phyloP scores from a whole-genome alignment of 768 basidiomycete species.

The Pleurotus ostreatus region DNA sequence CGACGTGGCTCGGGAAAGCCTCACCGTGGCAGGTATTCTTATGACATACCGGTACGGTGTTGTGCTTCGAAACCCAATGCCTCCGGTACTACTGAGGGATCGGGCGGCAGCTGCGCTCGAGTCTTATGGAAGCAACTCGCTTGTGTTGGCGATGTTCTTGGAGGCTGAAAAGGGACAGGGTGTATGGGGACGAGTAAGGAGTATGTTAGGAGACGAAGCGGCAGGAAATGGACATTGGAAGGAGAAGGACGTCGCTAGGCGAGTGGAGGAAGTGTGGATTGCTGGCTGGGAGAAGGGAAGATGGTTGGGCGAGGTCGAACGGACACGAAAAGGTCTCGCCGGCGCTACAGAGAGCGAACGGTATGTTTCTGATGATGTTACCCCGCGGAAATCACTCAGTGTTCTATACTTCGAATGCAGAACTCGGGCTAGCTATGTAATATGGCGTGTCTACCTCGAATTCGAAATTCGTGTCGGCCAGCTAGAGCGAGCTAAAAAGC shows the following conservation, averaged over 20 bases:
- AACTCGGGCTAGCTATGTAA: slow-evolving; percentile 56
- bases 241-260: slow-evolving; percentile 54
- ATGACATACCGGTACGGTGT: slow-evolving; percentile 59
- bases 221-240: slow-evolving; percentile 40
- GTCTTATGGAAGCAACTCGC: slow-evolving; percentile 64
- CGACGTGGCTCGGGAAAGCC: slow-evolving; percentile 42
- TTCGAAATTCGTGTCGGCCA: slow-evolving; percentile 68
- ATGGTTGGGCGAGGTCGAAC: slow-evolving; percentile 69
- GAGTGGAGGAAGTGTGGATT: slow-evolving; percentile 72
- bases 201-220: slow-evolving; percentile 48
- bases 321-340: slow-evolving; percentile 60
- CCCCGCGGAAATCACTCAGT: neutral
- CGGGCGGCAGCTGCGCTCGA: slow-evolving; percentile 51
- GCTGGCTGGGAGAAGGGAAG: slow-evolving; percentile 73
- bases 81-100: slow-evolving; percentile 55
- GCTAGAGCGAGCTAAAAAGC: slow-evolving; percentile 58
- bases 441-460: slow-evolving; percentile 76
- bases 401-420: slow-evolving; percentile 29
- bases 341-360: slow-evolving; percentile 64
- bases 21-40: slow-evolving; percentile 50
- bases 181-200: slow-evolving; percentile 70
- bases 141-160: slow-evolving; percentile 68
- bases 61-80: slow-evolving; percentile 51
- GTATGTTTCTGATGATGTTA: slow-evolving; percentile 19
- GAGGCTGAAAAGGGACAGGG: slow-evolving; percentile 76